Conservation (phyloP, 805 yeast genomes). For the Kluyveromyces siamensis region DNA sequence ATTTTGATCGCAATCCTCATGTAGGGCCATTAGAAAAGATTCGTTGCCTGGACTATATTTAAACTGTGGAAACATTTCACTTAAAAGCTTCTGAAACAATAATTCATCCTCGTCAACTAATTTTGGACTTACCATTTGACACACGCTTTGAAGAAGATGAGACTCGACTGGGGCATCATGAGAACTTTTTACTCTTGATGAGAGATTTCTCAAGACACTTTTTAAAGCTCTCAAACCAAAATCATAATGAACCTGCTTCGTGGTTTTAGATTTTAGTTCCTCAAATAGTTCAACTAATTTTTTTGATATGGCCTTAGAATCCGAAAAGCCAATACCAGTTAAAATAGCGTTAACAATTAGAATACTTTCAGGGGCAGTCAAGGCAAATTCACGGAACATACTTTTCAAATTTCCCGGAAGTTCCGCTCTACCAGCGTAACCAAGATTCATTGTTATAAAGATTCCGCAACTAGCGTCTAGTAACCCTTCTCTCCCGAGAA, state of each 20-base stretch:
- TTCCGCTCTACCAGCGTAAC: constrained; percentile 70
- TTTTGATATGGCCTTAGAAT: constrained; percentile 37
- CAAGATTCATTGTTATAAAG: constrained; percentile 88
- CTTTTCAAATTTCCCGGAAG: constrained; percentile 82
- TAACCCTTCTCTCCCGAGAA: constrained; percentile 34
- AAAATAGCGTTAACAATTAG: constrained; percentile 66
- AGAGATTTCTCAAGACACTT: constrained; percentile 47
- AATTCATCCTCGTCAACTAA: constrained; percentile 44
- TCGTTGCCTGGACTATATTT: constrained; percentile 22
- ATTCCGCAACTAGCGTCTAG: constrained; percentile 52
- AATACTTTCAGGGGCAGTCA: constrained; percentile 62
- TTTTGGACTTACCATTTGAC: constrained; percentile 62
- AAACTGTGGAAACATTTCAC: constrained; percentile 8
- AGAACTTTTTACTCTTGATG: constrained; percentile 25
- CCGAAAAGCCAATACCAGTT: constrained; percentile 58
- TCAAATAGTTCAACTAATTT: constrained; percentile 48
- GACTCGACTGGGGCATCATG: constrained; percentile 6
- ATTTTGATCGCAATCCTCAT: constrained; percentile 24
- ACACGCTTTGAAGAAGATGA: constrained; percentile 43
- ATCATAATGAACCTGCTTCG: constrained; percentile 70
- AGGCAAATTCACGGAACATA: constrained; percentile 65
- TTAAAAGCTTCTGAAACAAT: constrained; percentile 26
- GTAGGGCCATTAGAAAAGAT: constrained; percentile 22
- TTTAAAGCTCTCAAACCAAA: constrained; percentile 84
- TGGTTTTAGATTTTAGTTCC: constrained; percentile 32